These are phyloP conservation scores for Primulina eburnea DNA, from an alignment of 257 asterid species.

Conservation along the genomic window DNA sequence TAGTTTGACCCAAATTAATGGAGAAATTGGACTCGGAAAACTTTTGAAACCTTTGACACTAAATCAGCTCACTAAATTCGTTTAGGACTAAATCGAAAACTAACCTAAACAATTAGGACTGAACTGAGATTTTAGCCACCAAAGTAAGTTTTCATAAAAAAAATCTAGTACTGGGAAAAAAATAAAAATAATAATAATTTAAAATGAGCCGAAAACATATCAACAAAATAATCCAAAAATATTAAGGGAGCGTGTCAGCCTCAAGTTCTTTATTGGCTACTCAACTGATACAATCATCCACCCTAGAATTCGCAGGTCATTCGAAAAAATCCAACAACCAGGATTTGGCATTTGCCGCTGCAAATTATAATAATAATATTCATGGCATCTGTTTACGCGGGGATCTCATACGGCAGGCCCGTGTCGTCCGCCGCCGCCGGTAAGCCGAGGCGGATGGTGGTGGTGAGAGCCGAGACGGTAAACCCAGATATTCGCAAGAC, in stretches of 20 bases:
- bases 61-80: too few relatives aligned
- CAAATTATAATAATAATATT: too few relatives aligned
- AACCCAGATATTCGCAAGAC: constrained; percentile 80
- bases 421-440: constrained; percentile 17
- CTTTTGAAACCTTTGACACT: too few relatives aligned
- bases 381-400: constrained; percentile 20
- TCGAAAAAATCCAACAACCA: neutral
- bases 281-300: too few relatives aligned
- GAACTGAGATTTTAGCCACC: too few relatives aligned
- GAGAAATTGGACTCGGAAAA: too few relatives aligned
- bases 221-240: neutral
- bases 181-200: too few relatives aligned
- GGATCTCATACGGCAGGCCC: constrained; percentile 26
- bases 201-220: neutral
- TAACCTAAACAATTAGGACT: too few relatives aligned
- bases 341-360: neutral
- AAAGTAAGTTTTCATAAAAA: too few relatives aligned
- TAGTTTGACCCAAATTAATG: too few relatives aligned
- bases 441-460: constrained; percentile 56
- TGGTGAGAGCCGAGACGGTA: constrained; percentile 68
- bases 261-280: constrained; percentile 29
- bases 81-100: too few relatives aligned
- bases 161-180: too few relatives aligned
- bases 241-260: constrained; percentile 47
- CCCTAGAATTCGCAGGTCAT: neutral